Conservation (phyloP, 2,329 filamentous ascomycete species). For the Fusarium incarnatum region DNA sequence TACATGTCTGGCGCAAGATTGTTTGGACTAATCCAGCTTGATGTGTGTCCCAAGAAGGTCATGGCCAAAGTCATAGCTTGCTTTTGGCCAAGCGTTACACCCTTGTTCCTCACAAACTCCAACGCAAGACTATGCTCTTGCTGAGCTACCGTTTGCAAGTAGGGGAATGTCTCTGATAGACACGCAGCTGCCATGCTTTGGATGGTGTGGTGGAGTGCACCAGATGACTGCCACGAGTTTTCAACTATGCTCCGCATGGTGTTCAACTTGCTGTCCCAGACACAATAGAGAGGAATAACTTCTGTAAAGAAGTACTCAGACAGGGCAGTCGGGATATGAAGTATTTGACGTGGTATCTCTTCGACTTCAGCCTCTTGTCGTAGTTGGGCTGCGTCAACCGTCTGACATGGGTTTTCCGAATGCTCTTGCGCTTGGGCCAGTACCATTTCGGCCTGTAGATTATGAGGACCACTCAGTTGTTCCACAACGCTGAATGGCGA, state of each 20-base stretch:
- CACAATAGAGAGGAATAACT: constrained; percentile 7
- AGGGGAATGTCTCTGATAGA: not conserved
- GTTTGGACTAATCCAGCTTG: constrained; percentile 8
- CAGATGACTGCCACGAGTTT: not conserved
- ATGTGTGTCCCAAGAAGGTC: constrained; percentile 4
- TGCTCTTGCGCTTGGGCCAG: too few species aligned
- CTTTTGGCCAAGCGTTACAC: not conserved
- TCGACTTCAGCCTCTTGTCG: not conserved
- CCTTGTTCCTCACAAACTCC: not conserved
- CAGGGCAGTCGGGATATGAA: not conserved
- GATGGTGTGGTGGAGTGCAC: constrained; percentile 1
- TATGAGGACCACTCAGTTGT: not conserved
- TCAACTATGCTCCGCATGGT: constrained; percentile 1
- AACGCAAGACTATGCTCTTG: not conserved
- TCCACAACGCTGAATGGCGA: not conserved
- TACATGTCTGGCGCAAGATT: constrained; percentile 1
- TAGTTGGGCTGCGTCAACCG: too few species aligned
- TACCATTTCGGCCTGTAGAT: not conserved
- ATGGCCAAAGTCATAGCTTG: not conserved
- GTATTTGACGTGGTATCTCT: not conserved
- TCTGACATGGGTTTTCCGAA: too few species aligned
- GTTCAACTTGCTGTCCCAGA: constrained; percentile 8
- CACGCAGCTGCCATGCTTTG: constrained; percentile 19
- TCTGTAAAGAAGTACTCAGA: constrained; percentile 6
- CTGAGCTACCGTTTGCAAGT: not conserved